Conservation (phyloP, 169 alveolate species). For the Plasmodium relictum region DNA sequence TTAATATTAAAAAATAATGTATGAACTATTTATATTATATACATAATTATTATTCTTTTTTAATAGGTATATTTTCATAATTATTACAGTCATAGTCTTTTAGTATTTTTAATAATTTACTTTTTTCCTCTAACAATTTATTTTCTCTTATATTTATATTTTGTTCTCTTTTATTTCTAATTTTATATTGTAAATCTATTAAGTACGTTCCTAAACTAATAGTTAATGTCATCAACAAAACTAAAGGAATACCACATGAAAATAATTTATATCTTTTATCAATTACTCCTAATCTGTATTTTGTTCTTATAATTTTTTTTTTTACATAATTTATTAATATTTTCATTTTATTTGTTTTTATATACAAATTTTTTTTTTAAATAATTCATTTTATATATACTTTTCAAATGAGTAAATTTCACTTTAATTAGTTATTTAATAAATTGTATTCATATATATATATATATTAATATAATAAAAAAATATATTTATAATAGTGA, state of each 20-base stretch:
- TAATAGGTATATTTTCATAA: conserved; percentile 76
- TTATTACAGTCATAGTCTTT: conserved; percentile 63
- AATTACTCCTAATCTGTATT: conserved; percentile 59
- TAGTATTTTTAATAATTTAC: conserved; percentile 59
- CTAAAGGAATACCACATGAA: conserved; percentile 70
- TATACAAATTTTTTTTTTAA: not conserved
- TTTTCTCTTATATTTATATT: conserved; percentile 73
- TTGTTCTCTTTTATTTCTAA: conserved; percentile 50
- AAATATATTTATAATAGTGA: too few relatives aligned
- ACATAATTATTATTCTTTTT: conserved; percentile 16
- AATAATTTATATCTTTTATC: conserved; percentile 71
- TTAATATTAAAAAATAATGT: too few relatives aligned
- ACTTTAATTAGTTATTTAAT: not conserved
- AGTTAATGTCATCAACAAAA: conserved; percentile 58
- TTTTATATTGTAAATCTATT: conserved; percentile 64
- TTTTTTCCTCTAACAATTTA: conserved; percentile 61
- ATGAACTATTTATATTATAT: not conserved
- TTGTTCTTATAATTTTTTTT: conserved; percentile 45
- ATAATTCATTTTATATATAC: conserved; percentile 1
- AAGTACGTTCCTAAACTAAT: conserved; percentile 63
- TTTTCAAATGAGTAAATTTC: not conserved
- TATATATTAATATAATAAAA: not conserved
- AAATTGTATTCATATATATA: not conserved
- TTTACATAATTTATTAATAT: conserved; percentile 19
- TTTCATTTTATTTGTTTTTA: conserved; percentile 37